Percentiles rank a stretch among this genome's conserved stretches.
Conservation (phyloP, 805 yeast species). For the Metschnikowia drakensbergensis region DNA sequence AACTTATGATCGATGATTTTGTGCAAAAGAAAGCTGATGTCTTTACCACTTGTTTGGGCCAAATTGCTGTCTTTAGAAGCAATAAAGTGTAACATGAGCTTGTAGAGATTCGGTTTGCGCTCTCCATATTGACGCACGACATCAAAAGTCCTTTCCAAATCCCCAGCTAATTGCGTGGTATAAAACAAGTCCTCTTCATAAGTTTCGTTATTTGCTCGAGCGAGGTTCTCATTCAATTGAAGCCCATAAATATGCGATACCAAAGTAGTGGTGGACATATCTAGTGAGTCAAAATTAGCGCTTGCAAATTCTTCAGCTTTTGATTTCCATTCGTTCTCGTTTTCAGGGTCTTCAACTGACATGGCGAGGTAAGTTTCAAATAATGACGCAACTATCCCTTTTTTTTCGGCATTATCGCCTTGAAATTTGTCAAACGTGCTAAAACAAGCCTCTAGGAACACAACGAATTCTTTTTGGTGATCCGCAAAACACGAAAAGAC, state of each 20-base stretch:
- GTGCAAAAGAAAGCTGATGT: constrained; percentile 47
- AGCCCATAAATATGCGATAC: constrained; percentile 53
- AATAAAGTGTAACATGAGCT: constrained; percentile 59
- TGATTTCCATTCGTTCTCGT: constrained; percentile 50
- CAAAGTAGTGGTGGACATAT: constrained; percentile 51
- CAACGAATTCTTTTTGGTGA: constrained; percentile 84
- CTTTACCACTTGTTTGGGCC: constrained; percentile 48
- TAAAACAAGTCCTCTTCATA: constrained; percentile 57
- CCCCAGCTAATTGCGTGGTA: constrained; percentile 54
- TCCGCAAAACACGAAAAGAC: constrained; percentile 84
- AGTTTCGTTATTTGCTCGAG: constrained; percentile 34
- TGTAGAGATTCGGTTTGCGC: constrained; percentile 60
- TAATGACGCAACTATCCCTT: constrained; percentile 70
- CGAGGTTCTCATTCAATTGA: constrained; percentile 42
- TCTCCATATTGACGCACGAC: constrained; percentile 59
- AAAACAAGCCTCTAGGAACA: constrained; percentile 86
- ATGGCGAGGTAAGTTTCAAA: constrained; percentile 76
- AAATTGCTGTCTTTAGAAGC: constrained; percentile 53
- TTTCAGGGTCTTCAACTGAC: constrained; percentile 35
- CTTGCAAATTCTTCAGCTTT: constrained; percentile 58
- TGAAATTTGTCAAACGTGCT: constrained; percentile 74
- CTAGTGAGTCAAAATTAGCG: constrained; percentile 47
- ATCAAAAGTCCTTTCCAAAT: constrained; percentile 53
- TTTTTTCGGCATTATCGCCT: constrained; percentile 64
- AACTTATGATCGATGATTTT: constrained; percentile 50